Evolutionary conservation across 225 moss, liverwort and hornwort genomes (phyloP), one percentile per base, ranked within the genome.

Genomic region (Lunularia cruciata): DNA sequence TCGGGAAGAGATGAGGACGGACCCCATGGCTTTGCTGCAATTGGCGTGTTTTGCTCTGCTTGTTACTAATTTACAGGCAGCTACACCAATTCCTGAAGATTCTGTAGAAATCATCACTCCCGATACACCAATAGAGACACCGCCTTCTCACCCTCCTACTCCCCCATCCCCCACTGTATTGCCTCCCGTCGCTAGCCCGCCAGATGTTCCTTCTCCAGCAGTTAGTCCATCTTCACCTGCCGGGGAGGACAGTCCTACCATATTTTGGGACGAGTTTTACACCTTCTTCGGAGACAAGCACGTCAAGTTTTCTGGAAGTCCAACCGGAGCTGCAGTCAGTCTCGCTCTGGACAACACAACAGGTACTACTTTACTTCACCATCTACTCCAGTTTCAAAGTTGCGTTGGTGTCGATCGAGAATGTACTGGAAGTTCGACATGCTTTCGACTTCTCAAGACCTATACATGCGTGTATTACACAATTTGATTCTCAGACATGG

Each of bases 221-320:
- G 11, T 16, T 16, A 43, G 43, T 49, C 49, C 49, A 49, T n/a
- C 49, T 2, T 16, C 49, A 16, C 6, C n/a, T 16, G 49, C 7
- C 16, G n/a, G n/a, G 20, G 49, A 6, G 8, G 40, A 6, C 8
- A 40, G 40, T 6, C 40, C 40, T 13, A 13, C 20, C n/a, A 49
- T 30, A 3, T 78, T 70, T 42, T 14, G 27, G 60, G 37, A 73
- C n/a, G 13, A 45, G 19, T 78, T 78, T 61, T 36, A 7, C 12
- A 3, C 67, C 10, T 52, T 58, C 26, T 78, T 72, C 13, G 77
- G 77, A 27, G 2, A 73, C n/a, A 0, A 2, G 34, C 61, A 61
- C 58, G 45, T 67, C 7, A 35, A 14, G 0, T n/a, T 26, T 5
- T 3, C 3, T 11, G 37, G 23, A 3, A 18, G 0, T n/a, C 35